Conservation (phyloP, 176 grass and related monocot species). For the Zoysia pacifica region DNA sequence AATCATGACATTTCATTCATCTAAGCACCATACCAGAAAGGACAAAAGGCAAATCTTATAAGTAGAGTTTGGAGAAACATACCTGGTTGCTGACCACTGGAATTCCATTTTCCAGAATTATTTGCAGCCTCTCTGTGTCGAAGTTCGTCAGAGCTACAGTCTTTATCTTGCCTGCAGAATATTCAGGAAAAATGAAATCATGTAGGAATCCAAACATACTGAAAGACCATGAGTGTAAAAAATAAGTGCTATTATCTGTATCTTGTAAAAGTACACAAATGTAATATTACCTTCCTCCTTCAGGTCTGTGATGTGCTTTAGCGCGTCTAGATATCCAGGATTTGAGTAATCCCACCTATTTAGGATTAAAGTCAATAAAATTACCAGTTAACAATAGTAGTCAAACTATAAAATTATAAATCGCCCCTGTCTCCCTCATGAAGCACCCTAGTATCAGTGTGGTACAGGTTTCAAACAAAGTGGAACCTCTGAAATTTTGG, state of each 20-base stretch:
- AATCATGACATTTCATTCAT: slow-evolving; percentile 12
- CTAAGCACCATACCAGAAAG: background rate
- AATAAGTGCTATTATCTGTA: background rate
- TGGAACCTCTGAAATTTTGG: background rate
- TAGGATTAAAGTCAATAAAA: background rate
- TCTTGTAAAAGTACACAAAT: background rate
- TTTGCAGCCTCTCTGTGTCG: slow-evolving; percentile 71
- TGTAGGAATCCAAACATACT: background rate
- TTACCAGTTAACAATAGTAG: background rate
- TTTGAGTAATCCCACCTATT: slow-evolving; percentile 98
- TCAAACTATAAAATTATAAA: background rate
- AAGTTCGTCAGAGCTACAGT: slow-evolving; percentile 78
- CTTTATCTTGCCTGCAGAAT: slow-evolving; percentile 76
- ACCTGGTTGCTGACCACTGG: slow-evolving; percentile 95
- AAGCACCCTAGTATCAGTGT: background rate
- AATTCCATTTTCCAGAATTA: slow-evolving; percentile 92
- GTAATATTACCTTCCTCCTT: slow-evolving; percentile 80
- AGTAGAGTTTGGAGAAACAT: slow-evolving; percentile 14
- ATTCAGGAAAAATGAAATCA: slow-evolving; percentile 25
- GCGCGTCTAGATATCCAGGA: slow-evolving; percentile 88
- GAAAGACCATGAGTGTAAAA: background rate
- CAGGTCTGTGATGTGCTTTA: slow-evolving; percentile 88
- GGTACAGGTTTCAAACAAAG: background rate
- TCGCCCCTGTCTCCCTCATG: background rate
- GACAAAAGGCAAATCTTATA: background rate